Base-by-base conservation (phyloP, 345 rosid species). In the Pistacia atlantica region DNA sequence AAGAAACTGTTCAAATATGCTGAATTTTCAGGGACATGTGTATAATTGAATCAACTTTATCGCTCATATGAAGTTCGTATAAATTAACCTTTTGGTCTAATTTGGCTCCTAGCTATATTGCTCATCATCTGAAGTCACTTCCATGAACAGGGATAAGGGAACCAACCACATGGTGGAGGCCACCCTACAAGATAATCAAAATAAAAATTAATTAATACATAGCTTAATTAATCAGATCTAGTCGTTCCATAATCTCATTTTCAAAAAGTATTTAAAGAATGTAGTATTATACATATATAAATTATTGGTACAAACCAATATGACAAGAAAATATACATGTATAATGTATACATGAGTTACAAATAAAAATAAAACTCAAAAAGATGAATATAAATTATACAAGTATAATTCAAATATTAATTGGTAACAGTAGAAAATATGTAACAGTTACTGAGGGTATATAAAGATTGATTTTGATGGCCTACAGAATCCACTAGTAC, bases 401-500 rank as follows among this genome's bases (percentile, higher is more conserved):
- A 42, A 42, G 9, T 42, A 7, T 42, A 42, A 42, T 5, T 7
- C 8, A 42, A 42, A 42, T 42, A 42, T 42, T 7, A 42, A 42
- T 42, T 7, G 46, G 46, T 7, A 7, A 5, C 9, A 8, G 46
- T 42, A 25, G 25, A 25, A 25, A 25, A 25, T 1, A 25, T 25
- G 9, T 72, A 73, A 52, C 54, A 55, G 74, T 69, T 38, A 72
- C 31, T 60, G 48, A 37, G 42, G 65, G 42, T 14, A 22, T 14
- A 22, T 59, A 54, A 66, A 20, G 45, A 9, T 46, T 54, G 72
- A 46, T 73, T 59, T 68, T 65, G 60, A 35, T 37, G 70, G 54
- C 76, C 74, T 69, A 60, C 83, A 65, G 52, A 71, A 81, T 81
- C 77, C 72, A 16, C 22, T 42, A 58, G 84, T 70, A 38, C 77